Percentiles rank a stretch among this genome's conserved stretches.
These are phyloP conservation scores for Axilococcus clingmanii DNA, from an alignment of 139 green algal genomes.

Conservation along the genomic window DNA sequence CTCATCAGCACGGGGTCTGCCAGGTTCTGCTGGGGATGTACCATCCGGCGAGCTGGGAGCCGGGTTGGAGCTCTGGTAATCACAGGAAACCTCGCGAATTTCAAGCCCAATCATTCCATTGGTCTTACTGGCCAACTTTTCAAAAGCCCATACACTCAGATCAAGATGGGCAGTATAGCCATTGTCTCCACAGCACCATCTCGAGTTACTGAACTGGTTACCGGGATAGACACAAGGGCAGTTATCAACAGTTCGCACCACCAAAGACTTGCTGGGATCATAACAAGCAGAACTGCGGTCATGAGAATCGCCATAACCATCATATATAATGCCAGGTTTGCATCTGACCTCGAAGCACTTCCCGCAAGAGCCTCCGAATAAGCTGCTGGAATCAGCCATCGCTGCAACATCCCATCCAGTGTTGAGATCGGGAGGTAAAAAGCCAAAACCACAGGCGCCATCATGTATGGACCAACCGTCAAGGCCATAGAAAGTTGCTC, in stretches of 20 bases:
- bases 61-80: slow-evolving; percentile 6
- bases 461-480: slow-evolving; percentile 4
- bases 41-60: slow-evolving; percentile 3
- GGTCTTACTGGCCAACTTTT: slow-evolving; percentile 13
- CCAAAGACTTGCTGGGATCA: not conserved
- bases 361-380: slow-evolving; percentile 1
- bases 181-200: slow-evolving; percentile 32
- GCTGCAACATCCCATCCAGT: slow-evolving; percentile 5
- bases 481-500: slow-evolving; percentile 4
- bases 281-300: slow-evolving; percentile 3
- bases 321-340: slow-evolving; percentile 1
- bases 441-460: slow-evolving; percentile 5
- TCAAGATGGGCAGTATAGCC: slow-evolving; percentile 16
- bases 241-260: slow-evolving; percentile 18
- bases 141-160: slow-evolving; percentile 22
- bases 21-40: slow-evolving; percentile 1
- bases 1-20: not conserved
- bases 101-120: slow-evolving; percentile 8
- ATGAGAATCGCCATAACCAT: slow-evolving; percentile 17
- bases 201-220: slow-evolving; percentile 30
- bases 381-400: not conserved
- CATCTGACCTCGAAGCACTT: slow-evolving; percentile 26
- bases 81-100: slow-evolving; percentile 16
- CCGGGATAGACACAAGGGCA: slow-evolving; percentile 26
- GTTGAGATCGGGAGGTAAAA: not conserved